Evolutionary conservation across 1,139 yeast genomes (phyloP), one percentile per base, ranked within the genome.

Genomic region (Scheffersomyces quercinus): DNA sequence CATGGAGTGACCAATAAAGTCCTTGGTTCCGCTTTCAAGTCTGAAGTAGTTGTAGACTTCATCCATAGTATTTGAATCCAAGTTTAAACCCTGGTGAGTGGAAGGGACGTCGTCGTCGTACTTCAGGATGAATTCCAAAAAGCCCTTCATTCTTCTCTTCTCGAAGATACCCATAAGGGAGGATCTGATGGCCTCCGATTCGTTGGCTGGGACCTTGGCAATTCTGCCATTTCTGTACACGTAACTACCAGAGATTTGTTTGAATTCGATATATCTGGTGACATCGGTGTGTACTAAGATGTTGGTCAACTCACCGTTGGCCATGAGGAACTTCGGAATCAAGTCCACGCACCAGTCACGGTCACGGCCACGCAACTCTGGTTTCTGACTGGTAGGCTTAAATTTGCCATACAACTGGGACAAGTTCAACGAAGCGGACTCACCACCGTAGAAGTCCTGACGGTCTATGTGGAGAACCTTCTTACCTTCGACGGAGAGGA

Each of bases 1-100:
- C 99, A 93, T 95, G 13, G 99, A 95, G 66, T 93, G 99, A 36
- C 99, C 99, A 55, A 95, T 88, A 60, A 93, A 93, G 66, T 95
- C 98, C 60, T 89, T 86, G 29, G 99, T 91, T 37, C 97, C 97
- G 47, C 81, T 81, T 58, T 95, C 98, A 49, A 93, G 80, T 8
- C 98, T 96, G 62, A 85, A 95, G 65, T 93, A 85, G 61, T 81
- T 79, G 67, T 87, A 93, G 29, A 93, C 84, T 55, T 90, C 97
- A 53, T 88, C 88, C 95, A 93, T 93, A 43, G 97, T 88, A 66
- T 86, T 86, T 51, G 75, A 79, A 67, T 93, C 97, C 56, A 95
- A 76, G 63, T 91, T 85, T 41, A 91, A 74, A 8, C 89, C 95
- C 60, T 87, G 91, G 60, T 91, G 97, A 28, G 99, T 90, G 10